Evolutionary conservation across 163 green algal genomes (phyloP).

Genomic region (Picocystis sp.): DNA sequence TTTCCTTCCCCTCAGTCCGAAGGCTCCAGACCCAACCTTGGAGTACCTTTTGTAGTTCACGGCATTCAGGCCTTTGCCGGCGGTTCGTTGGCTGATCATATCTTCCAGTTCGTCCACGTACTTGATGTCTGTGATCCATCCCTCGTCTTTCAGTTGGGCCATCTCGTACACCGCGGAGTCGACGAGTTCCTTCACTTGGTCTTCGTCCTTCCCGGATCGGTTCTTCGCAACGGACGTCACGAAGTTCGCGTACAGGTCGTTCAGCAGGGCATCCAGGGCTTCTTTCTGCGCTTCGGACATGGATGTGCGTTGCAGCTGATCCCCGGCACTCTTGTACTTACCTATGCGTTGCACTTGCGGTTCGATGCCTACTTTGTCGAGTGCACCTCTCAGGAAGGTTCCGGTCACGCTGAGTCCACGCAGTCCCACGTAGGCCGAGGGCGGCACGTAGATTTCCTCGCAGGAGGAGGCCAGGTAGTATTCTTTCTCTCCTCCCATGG

Average conservation of each 20-base stretch:
- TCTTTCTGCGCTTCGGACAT: constrained; percentile 72
- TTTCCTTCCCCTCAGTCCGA: constrained; percentile 31
- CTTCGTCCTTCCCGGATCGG: not conserved
- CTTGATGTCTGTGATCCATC: constrained; percentile 56
- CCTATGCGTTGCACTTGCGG: constrained; percentile 74
- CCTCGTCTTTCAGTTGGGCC: constrained; percentile 27
- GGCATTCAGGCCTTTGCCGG: constrained; percentile 5
- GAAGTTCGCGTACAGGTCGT: constrained; percentile 63
- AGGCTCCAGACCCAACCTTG: not conserved
- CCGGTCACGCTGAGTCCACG: constrained; percentile 48
- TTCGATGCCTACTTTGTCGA: constrained; percentile 80
- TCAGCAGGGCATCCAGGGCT: constrained; percentile 67
- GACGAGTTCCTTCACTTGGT: constrained; percentile 52
- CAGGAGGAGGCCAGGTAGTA: constrained; percentile 73
- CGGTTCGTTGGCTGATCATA: constrained; percentile 48
- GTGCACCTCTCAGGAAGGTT: constrained; percentile 21
- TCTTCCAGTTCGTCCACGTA: constrained; percentile 80
- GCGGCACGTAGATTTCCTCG: constrained; percentile 69
- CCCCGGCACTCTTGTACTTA: constrained; percentile 73
- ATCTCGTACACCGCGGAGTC: constrained; percentile 62
- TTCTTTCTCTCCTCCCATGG: constrained; percentile 67
- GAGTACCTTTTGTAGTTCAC: constrained; percentile 7
- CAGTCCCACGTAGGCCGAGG: constrained; percentile 54
- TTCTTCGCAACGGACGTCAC: constrained; percentile 27
- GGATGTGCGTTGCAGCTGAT: constrained; percentile 76